Base-by-base conservation (phyloP, 225 moss, liverwort and hornwort species). In the Pseudisothecium myosuroides region DNA sequence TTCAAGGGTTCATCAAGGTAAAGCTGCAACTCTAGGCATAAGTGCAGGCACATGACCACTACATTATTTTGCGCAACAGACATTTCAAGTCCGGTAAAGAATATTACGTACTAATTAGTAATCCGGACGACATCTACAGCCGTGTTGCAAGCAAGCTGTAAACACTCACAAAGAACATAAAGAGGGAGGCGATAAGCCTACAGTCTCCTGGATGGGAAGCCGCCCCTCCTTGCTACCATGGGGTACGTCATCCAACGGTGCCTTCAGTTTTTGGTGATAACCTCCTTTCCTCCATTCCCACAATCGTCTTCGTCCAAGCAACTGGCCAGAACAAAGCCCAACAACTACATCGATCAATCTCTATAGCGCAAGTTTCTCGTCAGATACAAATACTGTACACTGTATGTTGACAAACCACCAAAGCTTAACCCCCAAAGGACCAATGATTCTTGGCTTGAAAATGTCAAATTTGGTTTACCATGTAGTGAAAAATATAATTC, bases 231-330 rank as follows among this genome's bases (percentile, higher is more conserved):
- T 94, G 88, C 93, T 93, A 66, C 93, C 95, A 87, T 95, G 90
- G 75, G 97, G 95, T 89, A 93, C 87, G 60, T 96, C 96, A 92
- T 98, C 97, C 90, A 98, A 91, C 27, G 98, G 98, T 76, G 98
- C 97, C 91, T 95, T 97, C 89, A 95, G 88, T 80, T 94, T 96
- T 41, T 93, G 94, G 74, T 98, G 94, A 88, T 95, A 98, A 59
- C 98, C 97, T 91, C 96, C 95, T 90, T 89, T 95, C 43, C 96
- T 95, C 96, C 97, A 96, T 88, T 96, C 98, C 89, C 91, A 91
- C 91, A 97, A 94, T 83, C 98, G 94, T 87, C 98, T 95, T 85
- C 95, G 95, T 50, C 98, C 98, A 66, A 98, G 89, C 91, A 95
- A 91, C 98, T 98, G 89, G 27, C 82, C 90, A 88, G 79, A 59